Conservation (phyloP, 179 eudicot species). For the Amaranthus tricolor region DNA sequence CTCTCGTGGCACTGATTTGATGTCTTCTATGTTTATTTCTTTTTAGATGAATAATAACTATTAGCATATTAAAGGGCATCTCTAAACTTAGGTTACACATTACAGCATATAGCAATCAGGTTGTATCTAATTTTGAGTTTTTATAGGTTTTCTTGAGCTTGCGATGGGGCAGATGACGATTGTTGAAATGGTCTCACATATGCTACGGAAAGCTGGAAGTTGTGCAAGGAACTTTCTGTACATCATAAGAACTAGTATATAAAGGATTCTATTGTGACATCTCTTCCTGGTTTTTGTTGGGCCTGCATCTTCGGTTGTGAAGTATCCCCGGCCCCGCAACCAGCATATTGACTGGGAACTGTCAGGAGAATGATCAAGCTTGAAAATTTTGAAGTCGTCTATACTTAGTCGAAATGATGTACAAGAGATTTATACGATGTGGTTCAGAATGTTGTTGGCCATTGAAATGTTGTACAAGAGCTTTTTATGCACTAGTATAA, state of each 20-base stretch:
- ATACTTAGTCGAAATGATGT: no score
- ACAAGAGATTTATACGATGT: no score
- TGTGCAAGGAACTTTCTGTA: not conserved
- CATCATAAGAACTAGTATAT: not conserved
- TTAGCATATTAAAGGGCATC: not conserved
- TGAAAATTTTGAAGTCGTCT: no score
- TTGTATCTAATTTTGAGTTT: not conserved
- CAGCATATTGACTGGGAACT: no score
- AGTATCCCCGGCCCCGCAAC: no score
- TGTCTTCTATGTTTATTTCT: not conserved
- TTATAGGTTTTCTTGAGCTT: not conserved
- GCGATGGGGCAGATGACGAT: not conserved
- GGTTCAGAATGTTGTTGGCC: no score
- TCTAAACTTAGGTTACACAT: not conserved
- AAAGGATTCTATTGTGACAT: not conserved
- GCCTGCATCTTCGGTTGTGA: not conserved
- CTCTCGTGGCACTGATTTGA: not conserved
- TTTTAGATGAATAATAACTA: not conserved
- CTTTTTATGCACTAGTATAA: no score
- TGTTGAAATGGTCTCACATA: not conserved
- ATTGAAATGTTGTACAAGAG: no score
- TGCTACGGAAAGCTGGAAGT: not conserved
- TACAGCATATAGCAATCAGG: not conserved
- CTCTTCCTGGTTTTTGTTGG: not conserved
- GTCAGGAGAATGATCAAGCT: no score